These are phyloP conservation scores for Amanita thiersii DNA, from an alignment of 768 basidiomycete genomes.

Conservation along the genomic window DNA sequence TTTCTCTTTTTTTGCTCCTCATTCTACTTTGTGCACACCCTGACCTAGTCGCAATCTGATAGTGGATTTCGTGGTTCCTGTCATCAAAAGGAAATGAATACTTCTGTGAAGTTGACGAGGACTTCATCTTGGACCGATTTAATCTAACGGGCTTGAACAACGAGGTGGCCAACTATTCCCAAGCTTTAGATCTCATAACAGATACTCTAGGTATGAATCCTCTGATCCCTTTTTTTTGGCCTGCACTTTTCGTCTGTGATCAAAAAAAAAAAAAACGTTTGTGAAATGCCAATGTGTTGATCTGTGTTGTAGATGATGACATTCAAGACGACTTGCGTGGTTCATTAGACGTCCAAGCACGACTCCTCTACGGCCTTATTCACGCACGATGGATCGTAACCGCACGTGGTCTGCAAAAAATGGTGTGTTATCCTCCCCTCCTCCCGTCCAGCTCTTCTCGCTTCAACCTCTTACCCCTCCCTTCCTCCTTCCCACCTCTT, in stretches of 20 bases:
- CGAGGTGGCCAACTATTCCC: conserved; percentile 90
- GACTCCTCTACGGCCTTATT: conserved; percentile 90
- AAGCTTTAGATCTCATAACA: conserved; percentile 93
- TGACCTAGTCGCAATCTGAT: no score
- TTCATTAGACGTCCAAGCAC: conserved; percentile 86
- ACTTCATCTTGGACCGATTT: conserved; percentile 97
- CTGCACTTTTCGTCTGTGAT: no score
- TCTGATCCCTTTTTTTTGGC: neutral
- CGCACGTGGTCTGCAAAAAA: conserved; percentile 86
- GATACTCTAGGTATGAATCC: conserved; percentile 76
- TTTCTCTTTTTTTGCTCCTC: conserved; percentile 2
- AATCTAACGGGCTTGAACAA: conserved; percentile 96
- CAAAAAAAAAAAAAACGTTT: no score
- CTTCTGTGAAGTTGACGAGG: conserved; percentile 98
- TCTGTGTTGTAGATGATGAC: conserved; percentile 62
- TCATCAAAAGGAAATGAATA: conserved; percentile 99
- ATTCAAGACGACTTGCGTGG: conserved; percentile 92
- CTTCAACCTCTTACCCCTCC: conserved; percentile 1
- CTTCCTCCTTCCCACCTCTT: neutral
- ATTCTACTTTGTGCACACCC: conserved; percentile 7
- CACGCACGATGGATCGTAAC: conserved; percentile 98
- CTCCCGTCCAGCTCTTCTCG: neutral
- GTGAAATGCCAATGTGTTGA: neutral
- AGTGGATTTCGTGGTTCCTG: conserved; percentile 99
- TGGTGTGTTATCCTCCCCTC: conserved; percentile 43